Conservation (phyloP, 257 asterid genomes). For the Catharanthus roseus region DNA sequence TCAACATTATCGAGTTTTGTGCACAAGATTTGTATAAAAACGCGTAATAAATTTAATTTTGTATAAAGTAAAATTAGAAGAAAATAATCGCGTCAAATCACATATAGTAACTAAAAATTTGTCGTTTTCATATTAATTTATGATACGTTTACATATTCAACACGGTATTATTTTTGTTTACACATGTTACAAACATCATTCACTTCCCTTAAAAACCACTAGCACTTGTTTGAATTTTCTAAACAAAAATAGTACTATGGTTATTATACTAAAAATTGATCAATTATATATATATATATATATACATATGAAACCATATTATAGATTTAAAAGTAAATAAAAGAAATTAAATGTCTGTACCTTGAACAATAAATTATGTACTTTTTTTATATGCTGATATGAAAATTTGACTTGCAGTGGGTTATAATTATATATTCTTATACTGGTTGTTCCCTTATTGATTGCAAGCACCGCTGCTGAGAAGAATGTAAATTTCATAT, state of each 20-base stretch:
- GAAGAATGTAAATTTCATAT: neutral
- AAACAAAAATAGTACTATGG: no score
- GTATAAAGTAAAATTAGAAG: no score
- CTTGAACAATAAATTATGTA: no score
- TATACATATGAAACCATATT: neutral
- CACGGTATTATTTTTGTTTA: neutral
- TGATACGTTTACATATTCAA: neutral
- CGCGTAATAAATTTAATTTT: no score
- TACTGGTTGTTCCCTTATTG: neutral
- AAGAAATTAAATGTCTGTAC: no score
- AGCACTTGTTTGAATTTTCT: neutral
- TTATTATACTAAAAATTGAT: no score
- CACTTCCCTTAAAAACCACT: neutral
- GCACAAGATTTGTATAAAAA: no score
- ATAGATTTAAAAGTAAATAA: no score
- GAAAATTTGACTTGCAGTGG: neutral
- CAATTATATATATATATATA: no score
- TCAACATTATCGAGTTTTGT: no score
- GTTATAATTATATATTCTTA: neutral
- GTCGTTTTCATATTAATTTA: neutral
- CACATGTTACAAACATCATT: neutral
- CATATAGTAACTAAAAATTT: neutral
- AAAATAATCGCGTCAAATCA: neutral
- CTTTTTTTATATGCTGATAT: neutral
- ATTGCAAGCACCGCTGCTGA: slow-evolving; percentile 6